Conservation (phyloP, 345 rosid species). For the Eucalyptus cloeziana region DNA sequence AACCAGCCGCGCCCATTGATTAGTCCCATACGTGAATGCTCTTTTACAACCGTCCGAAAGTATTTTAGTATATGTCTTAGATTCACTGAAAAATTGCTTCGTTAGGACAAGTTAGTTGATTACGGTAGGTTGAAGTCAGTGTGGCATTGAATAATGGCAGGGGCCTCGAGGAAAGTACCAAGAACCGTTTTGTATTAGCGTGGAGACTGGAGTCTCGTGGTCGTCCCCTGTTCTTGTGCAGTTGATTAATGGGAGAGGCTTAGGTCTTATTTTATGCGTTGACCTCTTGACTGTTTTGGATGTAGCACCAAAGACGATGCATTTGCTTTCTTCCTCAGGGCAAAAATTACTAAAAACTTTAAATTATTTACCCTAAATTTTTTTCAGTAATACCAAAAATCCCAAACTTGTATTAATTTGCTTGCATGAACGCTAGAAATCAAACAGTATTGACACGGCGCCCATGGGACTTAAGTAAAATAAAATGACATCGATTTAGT, state of each 20-base stretch:
- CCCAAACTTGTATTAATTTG: no score
- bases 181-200: background rate
- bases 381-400: no score
- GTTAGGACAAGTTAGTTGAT: background rate
- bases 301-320: background rate
- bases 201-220: background rate
- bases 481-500: no score
- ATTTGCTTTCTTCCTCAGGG: background rate
- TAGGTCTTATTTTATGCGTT: background rate
- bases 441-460: fast-evolving
- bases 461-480: background rate
- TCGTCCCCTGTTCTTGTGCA: background rate
- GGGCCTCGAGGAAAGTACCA: background rate
- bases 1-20: background rate
- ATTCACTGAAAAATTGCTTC: background rate
- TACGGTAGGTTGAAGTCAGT: background rate
- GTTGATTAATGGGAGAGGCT: no score
- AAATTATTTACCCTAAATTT: background rate
- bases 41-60: background rate
- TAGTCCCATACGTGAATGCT: background rate
- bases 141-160: background rate
- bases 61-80: background rate
- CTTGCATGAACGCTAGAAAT: no score
- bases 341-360: no score
- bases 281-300: background rate